These are phyloP conservation scores for Cyphellophora attinorum DNA, from an alignment of 2,329 filamentous ascomycete genomes.

Conservation along the genomic window DNA sequence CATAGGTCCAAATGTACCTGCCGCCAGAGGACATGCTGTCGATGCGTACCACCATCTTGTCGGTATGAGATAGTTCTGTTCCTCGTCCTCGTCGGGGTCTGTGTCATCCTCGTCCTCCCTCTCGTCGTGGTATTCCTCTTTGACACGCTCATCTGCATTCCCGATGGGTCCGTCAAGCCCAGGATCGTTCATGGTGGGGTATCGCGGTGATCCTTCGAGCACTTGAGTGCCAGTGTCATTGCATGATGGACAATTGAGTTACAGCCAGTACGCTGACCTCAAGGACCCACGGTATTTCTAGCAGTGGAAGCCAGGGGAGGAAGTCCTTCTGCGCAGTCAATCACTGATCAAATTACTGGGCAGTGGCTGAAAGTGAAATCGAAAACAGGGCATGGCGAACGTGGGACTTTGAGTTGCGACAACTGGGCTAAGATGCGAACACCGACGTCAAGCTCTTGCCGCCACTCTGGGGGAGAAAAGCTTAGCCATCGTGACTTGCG, in stretches of 20 bases:
- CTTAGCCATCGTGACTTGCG: too few relatives aligned
- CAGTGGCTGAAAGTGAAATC: too few relatives aligned
- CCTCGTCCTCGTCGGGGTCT: constrained; percentile 13
- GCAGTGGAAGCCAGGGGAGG: too few relatives aligned
- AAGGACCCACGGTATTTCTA: too few relatives aligned
- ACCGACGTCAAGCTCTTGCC: too few relatives aligned
- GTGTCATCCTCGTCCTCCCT: constrained; percentile 1
- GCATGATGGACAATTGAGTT: background rate
- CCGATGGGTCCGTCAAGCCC: constrained; percentile 41
- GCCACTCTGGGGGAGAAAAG: too few relatives aligned
- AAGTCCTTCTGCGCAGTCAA: too few relatives aligned
- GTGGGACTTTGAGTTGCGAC: too few relatives aligned
- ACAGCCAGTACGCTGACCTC: too few relatives aligned
- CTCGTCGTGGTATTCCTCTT: constrained; percentile 31
- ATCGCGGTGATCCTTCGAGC: background rate
- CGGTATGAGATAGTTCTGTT: constrained; percentile 18
- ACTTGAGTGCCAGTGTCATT: background rate
- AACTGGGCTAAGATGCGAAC: too few relatives aligned
- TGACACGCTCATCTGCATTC: constrained; percentile 36
- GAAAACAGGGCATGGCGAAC: too few relatives aligned
- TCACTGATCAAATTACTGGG: too few relatives aligned
- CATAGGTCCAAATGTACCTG: constrained; percentile 46
- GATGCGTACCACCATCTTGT: constrained; percentile 51
- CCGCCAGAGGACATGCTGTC: constrained; percentile 48
- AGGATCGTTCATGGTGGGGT: constrained; percentile 39